These are phyloP conservation scores for Zygotorulaspora danielsina DNA, from an alignment of 805 yeast species.

Conservation along the genomic window DNA sequence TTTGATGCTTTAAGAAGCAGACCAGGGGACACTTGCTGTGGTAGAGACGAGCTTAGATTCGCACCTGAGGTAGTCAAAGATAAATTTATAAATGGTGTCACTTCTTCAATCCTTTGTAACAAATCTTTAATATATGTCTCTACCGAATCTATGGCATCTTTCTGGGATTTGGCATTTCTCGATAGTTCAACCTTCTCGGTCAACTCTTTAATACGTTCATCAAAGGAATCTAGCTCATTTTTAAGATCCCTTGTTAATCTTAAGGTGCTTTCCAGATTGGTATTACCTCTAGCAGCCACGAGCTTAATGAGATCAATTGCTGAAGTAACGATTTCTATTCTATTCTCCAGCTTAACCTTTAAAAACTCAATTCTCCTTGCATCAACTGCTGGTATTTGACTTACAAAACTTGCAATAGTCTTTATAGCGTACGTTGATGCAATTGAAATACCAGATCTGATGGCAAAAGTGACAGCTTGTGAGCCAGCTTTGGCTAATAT, in stretches of 20 bases:
- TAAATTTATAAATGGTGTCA: conserved; percentile 62
- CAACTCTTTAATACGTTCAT: conserved; percentile 43
- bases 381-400: conserved; percentile 46
- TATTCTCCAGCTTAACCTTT: conserved; percentile 47
- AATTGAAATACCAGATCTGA: conserved; percentile 67
- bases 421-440: conserved; percentile 72
- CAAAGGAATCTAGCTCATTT: conserved; percentile 54
- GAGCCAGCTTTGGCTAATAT: conserved; percentile 55
- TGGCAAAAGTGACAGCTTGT: conserved; percentile 76
- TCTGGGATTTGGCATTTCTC: conserved; percentile 25
- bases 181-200: conserved; percentile 34
- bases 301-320: conserved; percentile 66
- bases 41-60: conserved; percentile 46
- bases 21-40: conserved; percentile 58
- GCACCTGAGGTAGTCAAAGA: conserved; percentile 69
- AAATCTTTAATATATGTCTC: conserved; percentile 48
- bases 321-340: conserved; percentile 56
- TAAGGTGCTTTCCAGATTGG: conserved; percentile 52
- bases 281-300: conserved; percentile 58
- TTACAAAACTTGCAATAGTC: conserved; percentile 51
- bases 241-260: conserved; percentile 52
- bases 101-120: conserved; percentile 54
- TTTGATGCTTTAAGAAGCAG: conserved; percentile 59
- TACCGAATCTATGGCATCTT: conserved; percentile 42
- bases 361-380: conserved; percentile 41